These are phyloP conservation scores for Chaetomidium leptoderma DNA, from an alignment of 495 filamentous ascomycete genomes.

Conservation along the genomic window DNA sequence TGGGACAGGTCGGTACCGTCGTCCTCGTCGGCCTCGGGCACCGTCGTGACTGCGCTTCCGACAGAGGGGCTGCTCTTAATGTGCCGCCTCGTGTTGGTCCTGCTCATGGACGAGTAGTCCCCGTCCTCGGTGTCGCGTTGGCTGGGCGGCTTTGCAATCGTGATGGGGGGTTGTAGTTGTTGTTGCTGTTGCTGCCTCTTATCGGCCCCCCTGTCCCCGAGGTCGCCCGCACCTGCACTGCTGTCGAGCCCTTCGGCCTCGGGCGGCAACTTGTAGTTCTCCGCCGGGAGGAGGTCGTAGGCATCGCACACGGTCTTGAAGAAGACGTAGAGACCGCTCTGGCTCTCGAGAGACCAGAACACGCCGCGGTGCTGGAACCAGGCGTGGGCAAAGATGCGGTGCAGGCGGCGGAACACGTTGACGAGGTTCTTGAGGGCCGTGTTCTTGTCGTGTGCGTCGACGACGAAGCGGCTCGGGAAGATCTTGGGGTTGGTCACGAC, in stretches of 20 bases:
- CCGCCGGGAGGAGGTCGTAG: constrained; percentile 81
- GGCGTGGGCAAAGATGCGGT: constrained; percentile 95
- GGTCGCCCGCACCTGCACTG: constrained; percentile 20
- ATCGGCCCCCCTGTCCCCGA: constrained; percentile 15
- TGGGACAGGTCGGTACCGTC: constrained; percentile 40
- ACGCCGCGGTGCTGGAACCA: constrained; percentile 95
- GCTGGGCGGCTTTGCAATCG: constrained; percentile 48
- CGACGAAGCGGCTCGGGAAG: constrained; percentile 81
- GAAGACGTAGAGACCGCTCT: constrained; percentile 84
- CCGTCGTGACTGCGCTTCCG: constrained; percentile 68
- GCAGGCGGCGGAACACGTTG: constrained; percentile 89
- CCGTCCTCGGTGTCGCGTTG: constrained; percentile 41
- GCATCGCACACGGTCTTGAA: constrained; percentile 95
- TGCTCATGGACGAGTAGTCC: constrained; percentile 35
- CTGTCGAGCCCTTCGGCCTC: constrained; percentile 79
- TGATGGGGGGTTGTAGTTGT: constrained; percentile 27
- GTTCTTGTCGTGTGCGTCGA: constrained; percentile 57
- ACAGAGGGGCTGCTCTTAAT: constrained; percentile 68
- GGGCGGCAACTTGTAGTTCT: constrained; percentile 90
- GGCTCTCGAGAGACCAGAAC: constrained; percentile 93
- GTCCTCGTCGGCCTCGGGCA: constrained; percentile 68
- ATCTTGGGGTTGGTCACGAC: constrained; percentile 84
- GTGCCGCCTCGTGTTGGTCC: constrained; percentile 67
- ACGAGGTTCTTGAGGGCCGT: constrained; percentile 76
- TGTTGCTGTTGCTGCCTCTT: constrained; percentile 31